phyloP scores from a whole-genome alignment of 139 green algal genomes.

The Dunaliella sp. region DNA sequence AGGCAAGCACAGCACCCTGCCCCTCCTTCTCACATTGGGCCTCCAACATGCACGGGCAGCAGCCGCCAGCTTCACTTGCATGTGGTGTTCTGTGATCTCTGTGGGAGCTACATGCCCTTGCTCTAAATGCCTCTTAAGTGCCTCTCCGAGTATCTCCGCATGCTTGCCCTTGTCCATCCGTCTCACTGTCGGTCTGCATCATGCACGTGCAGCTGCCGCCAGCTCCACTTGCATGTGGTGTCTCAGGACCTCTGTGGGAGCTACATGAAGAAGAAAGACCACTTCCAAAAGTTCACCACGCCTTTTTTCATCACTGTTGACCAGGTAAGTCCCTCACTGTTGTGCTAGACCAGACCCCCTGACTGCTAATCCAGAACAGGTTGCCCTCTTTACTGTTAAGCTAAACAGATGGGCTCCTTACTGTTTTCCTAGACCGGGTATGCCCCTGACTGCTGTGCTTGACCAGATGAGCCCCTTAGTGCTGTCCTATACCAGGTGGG shows the following conservation, averaged over 20 bases:
- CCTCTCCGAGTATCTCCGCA: no score
- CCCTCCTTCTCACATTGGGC: no score
- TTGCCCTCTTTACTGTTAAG: no score
- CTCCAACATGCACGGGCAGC: background rate
- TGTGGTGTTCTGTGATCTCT: slow-evolving; percentile 65
- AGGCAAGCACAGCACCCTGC: no score
- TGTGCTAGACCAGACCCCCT: no score
- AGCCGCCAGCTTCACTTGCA: slow-evolving; percentile 53
- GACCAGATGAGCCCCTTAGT: background rate
- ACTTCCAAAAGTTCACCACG: slow-evolving; percentile 81
- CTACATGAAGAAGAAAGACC: slow-evolving; percentile 78
- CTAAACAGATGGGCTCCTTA: background rate
- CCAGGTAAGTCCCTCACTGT: slow-evolving; percentile 23
- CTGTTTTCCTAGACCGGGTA: background rate
- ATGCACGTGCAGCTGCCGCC: slow-evolving; percentile 18
- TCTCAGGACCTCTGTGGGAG: slow-evolving; percentile 50
- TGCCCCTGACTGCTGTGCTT: background rate
- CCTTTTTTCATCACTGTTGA: slow-evolving; percentile 60
- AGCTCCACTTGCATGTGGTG: slow-evolving; percentile 89
- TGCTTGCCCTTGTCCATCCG: no score
- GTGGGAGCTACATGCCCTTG: slow-evolving; percentile 43
- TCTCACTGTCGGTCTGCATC: no score
- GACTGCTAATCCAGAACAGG: no score
- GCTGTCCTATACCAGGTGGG: no score
- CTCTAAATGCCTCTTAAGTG: no score